Evolutionary conservation across 768 basidiomycete genomes (phyloP).

Genomic region (Mycena kentingensis): DNA sequence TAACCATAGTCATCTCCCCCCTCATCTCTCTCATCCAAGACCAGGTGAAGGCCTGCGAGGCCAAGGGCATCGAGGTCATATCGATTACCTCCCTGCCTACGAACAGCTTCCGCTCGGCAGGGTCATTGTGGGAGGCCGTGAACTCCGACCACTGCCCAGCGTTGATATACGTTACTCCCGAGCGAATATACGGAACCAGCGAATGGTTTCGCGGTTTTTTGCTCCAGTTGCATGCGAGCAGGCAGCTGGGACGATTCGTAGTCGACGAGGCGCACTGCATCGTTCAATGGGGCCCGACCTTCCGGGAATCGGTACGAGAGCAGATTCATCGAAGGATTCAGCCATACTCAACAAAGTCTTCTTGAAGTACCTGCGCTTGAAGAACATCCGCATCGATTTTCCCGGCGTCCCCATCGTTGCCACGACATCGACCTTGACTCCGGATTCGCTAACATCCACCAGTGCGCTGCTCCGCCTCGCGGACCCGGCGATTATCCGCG

Average conservation of each 20-base stretch:
- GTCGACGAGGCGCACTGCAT: background rate
- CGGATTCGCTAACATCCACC: no score
- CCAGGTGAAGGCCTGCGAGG: background rate
- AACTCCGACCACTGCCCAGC: background rate
- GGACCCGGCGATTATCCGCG: conserved; percentile 47
- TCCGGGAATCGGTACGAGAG: background rate
- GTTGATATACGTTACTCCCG: background rate
- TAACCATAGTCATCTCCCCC: background rate
- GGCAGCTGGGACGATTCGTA: background rate
- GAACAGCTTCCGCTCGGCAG: no score
- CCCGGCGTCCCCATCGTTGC: background rate
- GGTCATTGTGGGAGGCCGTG: no score
- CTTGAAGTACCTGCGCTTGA: background rate
- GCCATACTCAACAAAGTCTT: no score
- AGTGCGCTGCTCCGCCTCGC: no score
- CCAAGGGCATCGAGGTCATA: background rate
- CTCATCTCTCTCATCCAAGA: background rate
- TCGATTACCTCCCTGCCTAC: background rate
- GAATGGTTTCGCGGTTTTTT: background rate
- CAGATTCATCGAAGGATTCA: no score
- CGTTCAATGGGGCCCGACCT: background rate
- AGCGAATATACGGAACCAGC: background rate
- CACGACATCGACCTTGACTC: background rate
- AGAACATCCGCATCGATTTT: background rate
- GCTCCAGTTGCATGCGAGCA: background rate